Evolutionary conservation across 352 stramenopile species (phyloP).

Genomic region (Saprolegnia parasitica): DNA sequence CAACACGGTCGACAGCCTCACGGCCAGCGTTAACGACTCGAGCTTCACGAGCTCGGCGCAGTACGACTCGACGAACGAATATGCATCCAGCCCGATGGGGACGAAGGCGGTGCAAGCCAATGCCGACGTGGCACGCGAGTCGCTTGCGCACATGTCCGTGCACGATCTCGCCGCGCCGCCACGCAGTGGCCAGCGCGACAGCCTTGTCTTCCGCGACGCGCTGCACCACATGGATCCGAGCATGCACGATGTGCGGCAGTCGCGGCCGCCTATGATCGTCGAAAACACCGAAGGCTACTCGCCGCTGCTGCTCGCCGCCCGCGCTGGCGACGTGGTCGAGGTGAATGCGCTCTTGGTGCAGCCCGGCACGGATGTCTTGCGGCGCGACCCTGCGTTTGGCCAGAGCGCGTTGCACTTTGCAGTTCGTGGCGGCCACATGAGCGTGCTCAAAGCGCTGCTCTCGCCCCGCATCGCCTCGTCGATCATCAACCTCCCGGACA

Average conservation of each 20-base stretch:
- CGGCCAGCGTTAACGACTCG: neutral
- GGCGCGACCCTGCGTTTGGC: constrained; percentile 63
- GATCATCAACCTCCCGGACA: constrained; percentile 68
- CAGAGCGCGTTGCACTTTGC: constrained; percentile 78
- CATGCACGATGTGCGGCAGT: constrained; percentile 28
- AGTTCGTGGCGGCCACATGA: constrained; percentile 70
- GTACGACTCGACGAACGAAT: constrained; percentile 21
- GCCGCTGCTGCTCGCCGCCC: constrained; percentile 55
- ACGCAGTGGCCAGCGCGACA: constrained; percentile 11
- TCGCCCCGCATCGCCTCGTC: constrained; percentile 51
- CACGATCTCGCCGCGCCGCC: constrained; percentile 12
- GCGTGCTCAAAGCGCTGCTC: constrained; percentile 64
- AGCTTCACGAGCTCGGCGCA: constrained; percentile 16
- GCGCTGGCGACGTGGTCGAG: constrained; percentile 56
- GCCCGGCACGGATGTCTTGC: constrained; percentile 53
- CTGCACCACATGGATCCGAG: constrained; percentile 34
- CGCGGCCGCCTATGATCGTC: neutral
- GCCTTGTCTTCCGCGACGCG: constrained; percentile 22
- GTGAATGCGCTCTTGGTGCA: constrained; percentile 70
- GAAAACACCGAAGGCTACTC: constrained; percentile 51
- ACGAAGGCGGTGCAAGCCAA: neutral
- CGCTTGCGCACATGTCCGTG: constrained; percentile 17
- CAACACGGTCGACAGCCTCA: constrained; percentile 20
- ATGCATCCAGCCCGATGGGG: constrained; percentile 13
- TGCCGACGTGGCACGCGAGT: constrained; percentile 3